Conservation (phyloP, 2,329 filamentous ascomycete species). For the Atkinsonella texensis region DNA sequence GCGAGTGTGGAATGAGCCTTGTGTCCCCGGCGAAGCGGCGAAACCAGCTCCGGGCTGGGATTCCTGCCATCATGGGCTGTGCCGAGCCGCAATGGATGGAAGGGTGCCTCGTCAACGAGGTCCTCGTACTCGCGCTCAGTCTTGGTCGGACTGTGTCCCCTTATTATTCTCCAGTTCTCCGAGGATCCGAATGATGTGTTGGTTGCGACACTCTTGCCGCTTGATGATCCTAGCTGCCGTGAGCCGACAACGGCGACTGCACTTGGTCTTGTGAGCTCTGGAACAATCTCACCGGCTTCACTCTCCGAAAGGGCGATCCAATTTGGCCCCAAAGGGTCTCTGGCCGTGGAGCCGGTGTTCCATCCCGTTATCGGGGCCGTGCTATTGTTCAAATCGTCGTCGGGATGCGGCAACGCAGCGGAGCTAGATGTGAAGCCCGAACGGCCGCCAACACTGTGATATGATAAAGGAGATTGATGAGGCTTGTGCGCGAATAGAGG, state of each 20-base stretch:
- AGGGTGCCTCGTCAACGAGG: conserved; percentile 22
- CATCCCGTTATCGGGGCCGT: conserved; percentile 3
- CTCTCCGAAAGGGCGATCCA: conserved; percentile 11
- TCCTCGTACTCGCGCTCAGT: conserved; percentile 22
- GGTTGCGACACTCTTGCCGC: conserved; percentile 13
- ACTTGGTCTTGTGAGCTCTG: conserved; percentile 14
- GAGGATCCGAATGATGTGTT: conserved; percentile 23
- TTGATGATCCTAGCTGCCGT: conserved; percentile 6
- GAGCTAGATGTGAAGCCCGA: conserved; percentile 23
- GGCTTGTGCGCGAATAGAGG: conserved; percentile 5
- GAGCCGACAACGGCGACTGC: conserved; percentile 10
- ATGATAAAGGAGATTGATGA: conserved; percentile 8
- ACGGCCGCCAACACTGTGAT: conserved; percentile 13
- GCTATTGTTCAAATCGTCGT: conserved; percentile 1
- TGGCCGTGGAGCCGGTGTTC: conserved; percentile 4
- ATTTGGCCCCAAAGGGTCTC: conserved; percentile 9
- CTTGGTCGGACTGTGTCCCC: conserved; percentile 11
- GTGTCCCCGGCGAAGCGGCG: conserved; percentile 6
- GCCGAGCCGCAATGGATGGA: conserved; percentile 25
- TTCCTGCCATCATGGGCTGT: conserved; percentile 8
- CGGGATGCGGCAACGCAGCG: conserved; percentile 16
- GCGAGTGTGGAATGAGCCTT: conserved; percentile 5
- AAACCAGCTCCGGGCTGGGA: conserved; percentile 7
- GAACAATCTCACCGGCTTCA: conserved; percentile 14
- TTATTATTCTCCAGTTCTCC: conserved; percentile 26